These are phyloP conservation scores for Bryoerythrophyllum caledonicum DNA, from an alignment of 225 moss, liverwort and hornwort species.

Conservation along the genomic window DNA sequence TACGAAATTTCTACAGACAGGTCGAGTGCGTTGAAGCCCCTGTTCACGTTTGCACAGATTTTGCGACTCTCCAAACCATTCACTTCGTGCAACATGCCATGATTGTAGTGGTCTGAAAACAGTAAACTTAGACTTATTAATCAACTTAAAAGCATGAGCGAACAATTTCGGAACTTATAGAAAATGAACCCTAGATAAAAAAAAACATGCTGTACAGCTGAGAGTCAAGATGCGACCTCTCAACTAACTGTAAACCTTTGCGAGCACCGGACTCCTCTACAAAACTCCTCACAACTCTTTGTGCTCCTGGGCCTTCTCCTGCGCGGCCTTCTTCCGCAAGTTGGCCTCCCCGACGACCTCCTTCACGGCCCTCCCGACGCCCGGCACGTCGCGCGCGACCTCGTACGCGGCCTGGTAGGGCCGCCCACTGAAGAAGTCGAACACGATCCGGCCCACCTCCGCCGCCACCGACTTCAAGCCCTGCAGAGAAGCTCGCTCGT, in stretches of 20 bases:
- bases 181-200: neutral
- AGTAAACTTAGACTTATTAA: neutral
- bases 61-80: neutral
- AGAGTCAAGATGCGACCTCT: neutral
- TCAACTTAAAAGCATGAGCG: neutral
- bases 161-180: neutral
- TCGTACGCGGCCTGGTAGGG: constrained; percentile 48
- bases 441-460: constrained; percentile 26
- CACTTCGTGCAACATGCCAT: neutral
- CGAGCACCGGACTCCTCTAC: neutral
- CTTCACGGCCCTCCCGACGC: constrained; percentile 26
- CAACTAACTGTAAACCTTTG: neutral
- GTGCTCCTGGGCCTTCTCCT: constrained; percentile 6
- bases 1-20: neutral
- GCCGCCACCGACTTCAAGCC: constrained; percentile 21
- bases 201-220: neutral
- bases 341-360: constrained; percentile 39
- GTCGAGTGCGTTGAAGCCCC: neutral
- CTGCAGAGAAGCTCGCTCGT: constrained; percentile 35
- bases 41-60: neutral
- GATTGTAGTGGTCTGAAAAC: neutral
- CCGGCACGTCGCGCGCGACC: constrained; percentile 37
- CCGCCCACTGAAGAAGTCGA: constrained; percentile 30
- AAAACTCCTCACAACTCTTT: constrained; percentile 14
- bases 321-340: constrained; percentile 40